Base-by-base conservation (phyloP, 1,139 yeast species). In the Magnusiomyces sp. region DNA sequence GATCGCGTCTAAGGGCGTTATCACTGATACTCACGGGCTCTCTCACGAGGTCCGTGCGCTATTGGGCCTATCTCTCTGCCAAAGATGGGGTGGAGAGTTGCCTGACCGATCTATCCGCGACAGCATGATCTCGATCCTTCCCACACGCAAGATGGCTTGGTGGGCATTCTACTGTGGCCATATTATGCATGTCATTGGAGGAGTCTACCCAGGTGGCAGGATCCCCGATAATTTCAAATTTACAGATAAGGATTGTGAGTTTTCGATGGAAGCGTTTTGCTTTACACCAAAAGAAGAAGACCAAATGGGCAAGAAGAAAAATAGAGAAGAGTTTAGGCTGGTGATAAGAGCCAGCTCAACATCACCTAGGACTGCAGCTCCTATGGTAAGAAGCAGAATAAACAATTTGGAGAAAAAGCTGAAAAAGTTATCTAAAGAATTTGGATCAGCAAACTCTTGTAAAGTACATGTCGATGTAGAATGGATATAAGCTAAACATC, bases 61-160 rank as follows among this genome's bases (percentile, higher is more conserved):
- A 46, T 71, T 81, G 11, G 88, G 88, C 0, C 72, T 82, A 38
- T 84, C 86, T 1, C 66, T 81, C 27, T 79, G 86, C 64, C 83
- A 81, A 58, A 70, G 89, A 56, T 82, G 88, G 88, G 88, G 88
- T 34, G 85, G 83, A 1, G 85, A 80, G 56, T 67, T 81, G n/a
- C 82, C 85, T 10, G 76, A 74, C 43, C 53, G 53, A 34, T 40
- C 53, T 5, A 71, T 71, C 55, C 73, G 74, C 56, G 68, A 70
- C 23, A 62, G 65, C 16, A 61, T 79, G 49, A 65, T 74, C 20
- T 65, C 71, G 3, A 53, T 64, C 2, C 60, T 67, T 2, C 53
- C 51, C 10, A 63, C 63, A 2, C 59, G 57, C 23, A 51, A 55
- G 17, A 58, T 64, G 38, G 68, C 63, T 6, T 81, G 83, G 77